Evolutionary conservation across 805 yeast species (phyloP).

Genomic region (Wickerhamiella hasegawae): DNA sequence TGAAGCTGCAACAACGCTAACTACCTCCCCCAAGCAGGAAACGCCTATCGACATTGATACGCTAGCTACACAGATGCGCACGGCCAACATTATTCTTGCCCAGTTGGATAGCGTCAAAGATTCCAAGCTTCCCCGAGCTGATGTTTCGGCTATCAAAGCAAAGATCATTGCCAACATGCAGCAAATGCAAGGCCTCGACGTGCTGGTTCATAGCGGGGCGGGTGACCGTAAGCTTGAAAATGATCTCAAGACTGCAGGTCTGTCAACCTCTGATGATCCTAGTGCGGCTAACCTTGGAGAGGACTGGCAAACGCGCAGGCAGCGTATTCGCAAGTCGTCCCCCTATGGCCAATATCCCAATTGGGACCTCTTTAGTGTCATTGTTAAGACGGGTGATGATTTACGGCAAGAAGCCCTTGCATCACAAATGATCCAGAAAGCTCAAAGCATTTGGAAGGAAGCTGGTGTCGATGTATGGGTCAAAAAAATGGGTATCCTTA

Average conservation of each 20-base stretch:
- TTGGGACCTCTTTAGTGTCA: constrained; percentile 93
- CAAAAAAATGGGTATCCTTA: constrained; percentile 77
- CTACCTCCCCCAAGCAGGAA: constrained; percentile 9
- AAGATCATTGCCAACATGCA: constrained; percentile 61
- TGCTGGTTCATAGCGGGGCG: constrained; percentile 43
- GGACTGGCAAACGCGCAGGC: constrained; percentile 78
- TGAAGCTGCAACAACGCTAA: constrained; percentile 7
- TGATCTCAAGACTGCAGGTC: constrained; percentile 75
- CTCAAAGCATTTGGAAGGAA: constrained; percentile 69
- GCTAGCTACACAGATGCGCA: constrained; percentile 83
- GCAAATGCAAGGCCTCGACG: constrained; percentile 47
- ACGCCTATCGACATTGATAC: constrained; percentile 27
- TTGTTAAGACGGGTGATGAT: constrained; percentile 93
- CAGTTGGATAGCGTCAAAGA: constrained; percentile 54
- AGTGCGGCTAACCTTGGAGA: constrained; percentile 60
- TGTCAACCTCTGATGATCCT: constrained; percentile 28
- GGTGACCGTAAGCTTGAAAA: constrained; percentile 88
- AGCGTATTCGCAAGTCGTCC: constrained; percentile 62
- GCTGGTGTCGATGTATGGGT: constrained; percentile 72
- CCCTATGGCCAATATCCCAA: constrained; percentile 72
- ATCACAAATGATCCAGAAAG: constrained; percentile 78
- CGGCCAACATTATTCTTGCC: constrained; percentile 86
- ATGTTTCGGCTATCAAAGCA: constrained; percentile 50
- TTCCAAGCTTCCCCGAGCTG: constrained; percentile 32
- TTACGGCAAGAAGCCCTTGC: constrained; percentile 96